phyloP scores from a whole-genome alignment of 139 green algal genomes.

The Medakamo hakoo region DNA sequence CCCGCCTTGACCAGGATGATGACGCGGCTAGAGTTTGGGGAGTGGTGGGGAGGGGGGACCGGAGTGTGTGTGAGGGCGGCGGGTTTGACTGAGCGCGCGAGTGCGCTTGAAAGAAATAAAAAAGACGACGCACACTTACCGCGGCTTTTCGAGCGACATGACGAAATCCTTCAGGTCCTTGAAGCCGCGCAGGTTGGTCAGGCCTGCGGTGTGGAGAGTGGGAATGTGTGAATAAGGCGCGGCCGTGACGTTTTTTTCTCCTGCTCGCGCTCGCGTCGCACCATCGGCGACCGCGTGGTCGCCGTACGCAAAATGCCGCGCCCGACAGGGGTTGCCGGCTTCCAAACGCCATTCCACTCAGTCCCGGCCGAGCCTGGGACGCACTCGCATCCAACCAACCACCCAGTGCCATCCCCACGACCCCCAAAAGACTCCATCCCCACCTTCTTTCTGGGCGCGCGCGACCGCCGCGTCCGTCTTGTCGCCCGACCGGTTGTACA shows the following conservation, averaged over 20 bases:
- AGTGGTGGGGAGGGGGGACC: neutral
- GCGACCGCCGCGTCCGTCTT: constrained; percentile 91
- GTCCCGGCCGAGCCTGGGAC: too few species aligned
- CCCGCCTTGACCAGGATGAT: constrained; percentile 98
- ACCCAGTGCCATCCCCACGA: too few species aligned
- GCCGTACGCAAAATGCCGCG: too few species aligned
- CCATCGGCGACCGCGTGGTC: too few species aligned
- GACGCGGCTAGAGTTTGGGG: constrained; percentile 60
- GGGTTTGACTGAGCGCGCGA: neutral
- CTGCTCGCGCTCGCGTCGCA: too few species aligned
- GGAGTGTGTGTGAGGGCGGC: neutral
- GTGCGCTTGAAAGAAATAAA: neutral
- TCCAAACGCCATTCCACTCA: too few species aligned
- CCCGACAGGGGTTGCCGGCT: too few species aligned
- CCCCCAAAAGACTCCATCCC: too few species aligned
- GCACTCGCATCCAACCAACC: too few species aligned
- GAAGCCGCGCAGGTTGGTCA: constrained; percentile 63
- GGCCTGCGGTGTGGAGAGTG: neutral
- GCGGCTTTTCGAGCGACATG: constrained; percentile 71
- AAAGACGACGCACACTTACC: constrained; percentile 29
- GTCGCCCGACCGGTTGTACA: constrained; percentile 84
- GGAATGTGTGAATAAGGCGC: neutral
- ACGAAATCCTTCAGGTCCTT: constrained; percentile 90
- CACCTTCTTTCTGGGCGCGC: constrained; percentile 79
- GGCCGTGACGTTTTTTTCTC: too few species aligned